Base-by-base conservation (phyloP, 1,284 basidiomycete genomes). In the Fomitopsis palustris region DNA sequence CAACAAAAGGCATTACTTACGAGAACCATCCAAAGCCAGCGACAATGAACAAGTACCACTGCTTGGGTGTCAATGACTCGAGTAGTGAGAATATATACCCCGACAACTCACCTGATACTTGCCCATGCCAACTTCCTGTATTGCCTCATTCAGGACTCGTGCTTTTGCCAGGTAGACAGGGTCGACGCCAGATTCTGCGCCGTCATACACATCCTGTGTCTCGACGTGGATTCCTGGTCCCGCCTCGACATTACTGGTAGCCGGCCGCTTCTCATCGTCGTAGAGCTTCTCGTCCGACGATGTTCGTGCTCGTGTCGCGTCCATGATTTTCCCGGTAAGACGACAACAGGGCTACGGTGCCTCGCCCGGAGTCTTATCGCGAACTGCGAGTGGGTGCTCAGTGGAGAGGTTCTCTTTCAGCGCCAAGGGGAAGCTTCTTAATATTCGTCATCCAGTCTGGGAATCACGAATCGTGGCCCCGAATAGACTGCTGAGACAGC, bases 41-140 rank as follows among this genome's bases (percentile, higher is more conserved):
- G 17, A 85, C 82, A 56, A 83, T 47, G 67, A 85, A 85, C 38
- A 87, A 69, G 60, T 70, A 74, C 77, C 80, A 81, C 80, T 82
- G 52, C 45, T 4, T n/a, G 21, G 35, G 35, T 8, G 23, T 25
- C n/a, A 43, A 3, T 17, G 8, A 2, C 9, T 9, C 6, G 4
- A 27, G 4, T 5, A 38, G 16, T 4, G 7, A 49, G 14, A 19
- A 31, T 33, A 56, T 12, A 19, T 35, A 29, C 10, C 3, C 8
- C 3, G 45, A 19, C 55, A 37, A 35, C 75, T 57, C 60, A 82
- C 83, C 75, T 89, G 87, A 67, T 89, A 90, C 57, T 76, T 81
- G 4, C 88, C 88, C 83, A 89, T 88, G 4, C 88, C 88, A 47
- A 90, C 85, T 55, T 87, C 83, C 67, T 87, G 84, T 12, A 91